These are phyloP conservation scores for Leptographium galeiforme DNA, from an alignment of 2,329 filamentous ascomycete species.

Conservation along the genomic window DNA sequence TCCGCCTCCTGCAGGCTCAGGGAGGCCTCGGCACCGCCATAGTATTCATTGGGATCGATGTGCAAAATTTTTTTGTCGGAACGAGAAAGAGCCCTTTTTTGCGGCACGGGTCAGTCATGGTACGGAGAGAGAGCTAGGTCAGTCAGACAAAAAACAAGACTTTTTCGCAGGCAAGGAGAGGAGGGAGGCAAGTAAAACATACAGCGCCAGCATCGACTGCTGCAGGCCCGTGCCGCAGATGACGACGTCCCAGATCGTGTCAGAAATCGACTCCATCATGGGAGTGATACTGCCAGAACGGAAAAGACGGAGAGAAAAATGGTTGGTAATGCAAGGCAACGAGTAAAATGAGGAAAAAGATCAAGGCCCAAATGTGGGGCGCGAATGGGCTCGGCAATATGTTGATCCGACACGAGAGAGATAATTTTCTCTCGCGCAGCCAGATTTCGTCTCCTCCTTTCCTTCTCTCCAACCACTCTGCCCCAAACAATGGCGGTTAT, in stretches of 20 bases:
- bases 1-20: conserved; percentile 73
- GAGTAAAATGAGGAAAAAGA: not conserved
- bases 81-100: conserved; percentile 73
- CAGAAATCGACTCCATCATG: conserved; percentile 59
- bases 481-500: conserved; percentile 22
- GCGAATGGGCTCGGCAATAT: not conserved
- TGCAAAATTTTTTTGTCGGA: conserved; percentile 87
- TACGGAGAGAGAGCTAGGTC: conserved; percentile 37
- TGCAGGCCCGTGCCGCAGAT: conserved; percentile 67
- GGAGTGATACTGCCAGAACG: not conserved
- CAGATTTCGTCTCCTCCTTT: conserved; percentile 11
- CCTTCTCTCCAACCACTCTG: conserved; percentile 21
- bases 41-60: conserved; percentile 76
- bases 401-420: conserved; percentile 4
- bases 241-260: conserved; percentile 66
- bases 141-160: conserved; percentile 45
- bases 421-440: not conserved
- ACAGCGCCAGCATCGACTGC: conserved; percentile 55
- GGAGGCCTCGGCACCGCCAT: conserved; percentile 75
- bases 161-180: not conserved
- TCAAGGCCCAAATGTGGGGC: not conserved
- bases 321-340: not conserved
- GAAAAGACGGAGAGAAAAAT: not conserved
- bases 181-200: conserved; percentile 18
- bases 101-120: not conserved